Percentiles rank a stretch among this genome's conserved stretches.
Conservation (phyloP, 768 basidiomycete species). For the Boletus rubroflammeus region DNA sequence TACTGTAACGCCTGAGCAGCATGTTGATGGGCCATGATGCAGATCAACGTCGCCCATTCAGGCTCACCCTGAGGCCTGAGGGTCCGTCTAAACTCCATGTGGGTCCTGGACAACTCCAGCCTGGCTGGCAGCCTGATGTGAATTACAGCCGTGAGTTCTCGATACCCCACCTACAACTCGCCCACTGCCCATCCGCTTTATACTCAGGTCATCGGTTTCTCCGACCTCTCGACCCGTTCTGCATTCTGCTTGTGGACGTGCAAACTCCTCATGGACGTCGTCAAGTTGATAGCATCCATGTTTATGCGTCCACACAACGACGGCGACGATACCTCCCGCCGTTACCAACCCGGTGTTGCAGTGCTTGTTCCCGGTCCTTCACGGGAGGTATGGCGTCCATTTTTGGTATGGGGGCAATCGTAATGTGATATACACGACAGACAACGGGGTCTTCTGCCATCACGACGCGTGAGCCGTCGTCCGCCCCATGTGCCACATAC, state of each 20-base stretch:
- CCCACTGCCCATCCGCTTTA: conserved; percentile 12
- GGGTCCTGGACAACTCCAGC: not conserved
- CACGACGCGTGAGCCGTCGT: not conserved
- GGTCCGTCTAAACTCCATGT: no score
- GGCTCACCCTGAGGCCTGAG: not conserved
- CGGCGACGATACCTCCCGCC: not conserved
- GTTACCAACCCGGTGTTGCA: not conserved
- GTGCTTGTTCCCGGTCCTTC: not conserved
- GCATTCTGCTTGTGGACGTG: conserved; percentile 14
- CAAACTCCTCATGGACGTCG: conserved; percentile 8
- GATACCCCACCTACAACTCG: not conserved
- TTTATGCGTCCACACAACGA: not conserved
- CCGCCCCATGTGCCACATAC: not conserved
- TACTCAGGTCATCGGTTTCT: conserved; percentile 1
- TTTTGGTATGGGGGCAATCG: not conserved
- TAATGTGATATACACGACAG: not conserved
- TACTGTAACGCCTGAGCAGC: not conserved
- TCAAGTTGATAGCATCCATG: conserved; percentile 10
- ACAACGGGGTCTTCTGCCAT: not conserved
- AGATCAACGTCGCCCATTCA: not conserved
- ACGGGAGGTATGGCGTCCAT: conserved; percentile 8
- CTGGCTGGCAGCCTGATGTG: conserved; percentile 1
- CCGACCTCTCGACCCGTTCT: conserved; percentile 1
- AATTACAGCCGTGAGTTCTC: conserved; percentile 2
- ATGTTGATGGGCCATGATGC: conserved; percentile 1